Percentiles rank a stretch among this genome's conserved stretches.
These are phyloP conservation scores for Penicillium freii DNA, from an alignment of 2,329 filamentous ascomycete genomes.

Conservation along the genomic window DNA sequence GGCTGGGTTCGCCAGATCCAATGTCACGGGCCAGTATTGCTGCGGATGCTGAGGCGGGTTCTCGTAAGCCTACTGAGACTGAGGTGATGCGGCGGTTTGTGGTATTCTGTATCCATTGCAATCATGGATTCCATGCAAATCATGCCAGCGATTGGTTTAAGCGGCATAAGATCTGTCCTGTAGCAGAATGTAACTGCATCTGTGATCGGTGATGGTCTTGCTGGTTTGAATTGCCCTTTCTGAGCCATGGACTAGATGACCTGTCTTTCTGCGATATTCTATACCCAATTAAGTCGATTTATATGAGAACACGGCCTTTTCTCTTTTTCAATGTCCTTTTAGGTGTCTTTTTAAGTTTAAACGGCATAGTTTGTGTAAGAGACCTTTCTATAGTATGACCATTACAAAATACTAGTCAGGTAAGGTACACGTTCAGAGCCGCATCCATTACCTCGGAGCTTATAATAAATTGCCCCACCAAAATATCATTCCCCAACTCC, in stretches of 20 bases:
- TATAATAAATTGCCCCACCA: constrained; percentile 1
- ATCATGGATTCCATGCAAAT: constrained; percentile 63
- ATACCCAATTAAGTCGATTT: constrained; percentile 15
- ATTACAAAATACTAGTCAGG: no score
- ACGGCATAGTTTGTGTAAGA: no score
- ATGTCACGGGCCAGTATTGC: constrained; percentile 41
- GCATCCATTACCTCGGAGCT: neutral
- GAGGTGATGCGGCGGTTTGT: constrained; percentile 56
- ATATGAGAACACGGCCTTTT: neutral
- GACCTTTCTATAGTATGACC: no score
- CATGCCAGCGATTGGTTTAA: constrained; percentile 63
- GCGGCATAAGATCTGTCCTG: constrained; percentile 40
- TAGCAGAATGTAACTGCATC: constrained; percentile 43
- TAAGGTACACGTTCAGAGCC: neutral
- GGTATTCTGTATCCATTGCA: constrained; percentile 62
- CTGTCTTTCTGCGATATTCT: constrained; percentile 4
- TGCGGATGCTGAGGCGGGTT: constrained; percentile 32
- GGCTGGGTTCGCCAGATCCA: constrained; percentile 60
- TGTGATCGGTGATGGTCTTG: constrained; percentile 35
- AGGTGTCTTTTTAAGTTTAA: no score
- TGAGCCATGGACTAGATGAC: neutral
- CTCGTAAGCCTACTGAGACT: constrained; percentile 29
- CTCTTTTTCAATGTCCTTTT: no score
- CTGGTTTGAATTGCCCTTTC: neutral
- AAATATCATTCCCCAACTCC: neutral